Evolutionary conservation across 331 rosid genomes (phyloP).

Genomic region (Quercus tomentella): DNA sequence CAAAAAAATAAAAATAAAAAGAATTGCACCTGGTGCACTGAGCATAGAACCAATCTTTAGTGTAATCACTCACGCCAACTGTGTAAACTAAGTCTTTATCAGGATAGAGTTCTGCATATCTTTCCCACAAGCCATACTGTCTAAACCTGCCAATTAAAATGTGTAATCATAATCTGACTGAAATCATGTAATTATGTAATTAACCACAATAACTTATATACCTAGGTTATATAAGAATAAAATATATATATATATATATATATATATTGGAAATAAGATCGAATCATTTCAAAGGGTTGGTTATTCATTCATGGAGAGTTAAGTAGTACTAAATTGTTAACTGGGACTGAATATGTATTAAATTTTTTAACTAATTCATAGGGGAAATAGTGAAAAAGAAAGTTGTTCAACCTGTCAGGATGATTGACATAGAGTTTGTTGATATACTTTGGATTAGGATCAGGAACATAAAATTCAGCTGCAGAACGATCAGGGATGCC

Average conservation of each 20-base stretch:
- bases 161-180: too few species aligned
- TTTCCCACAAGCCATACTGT: conserved; percentile 90
- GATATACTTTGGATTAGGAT: conserved; percentile 68
- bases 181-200: too few species aligned
- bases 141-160: conserved; percentile 53
- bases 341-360: background rate
- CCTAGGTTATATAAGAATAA: background rate
- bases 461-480: conserved; percentile 69
- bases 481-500: conserved; percentile 88
- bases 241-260: background rate
- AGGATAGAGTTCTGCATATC: conserved; percentile 78
- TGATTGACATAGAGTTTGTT: conserved; percentile 71
- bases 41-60: conserved; percentile 87
- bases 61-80: conserved; percentile 66
- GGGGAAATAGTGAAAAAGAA: too few species aligned
- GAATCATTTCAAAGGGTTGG: too few species aligned
- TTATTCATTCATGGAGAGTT: too few species aligned
- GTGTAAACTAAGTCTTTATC: conserved; percentile 65
- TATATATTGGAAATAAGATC: too few species aligned
- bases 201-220: background rate
- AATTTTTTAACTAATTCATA: background rate
- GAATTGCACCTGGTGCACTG: conserved; percentile 63
- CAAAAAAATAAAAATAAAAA: background rate
- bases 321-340: too few species aligned
- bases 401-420: conserved; percentile 60